phyloP scores from a whole-genome alignment of 2,329 filamentous ascomycete species.

The Neospermospora avenae region DNA sequence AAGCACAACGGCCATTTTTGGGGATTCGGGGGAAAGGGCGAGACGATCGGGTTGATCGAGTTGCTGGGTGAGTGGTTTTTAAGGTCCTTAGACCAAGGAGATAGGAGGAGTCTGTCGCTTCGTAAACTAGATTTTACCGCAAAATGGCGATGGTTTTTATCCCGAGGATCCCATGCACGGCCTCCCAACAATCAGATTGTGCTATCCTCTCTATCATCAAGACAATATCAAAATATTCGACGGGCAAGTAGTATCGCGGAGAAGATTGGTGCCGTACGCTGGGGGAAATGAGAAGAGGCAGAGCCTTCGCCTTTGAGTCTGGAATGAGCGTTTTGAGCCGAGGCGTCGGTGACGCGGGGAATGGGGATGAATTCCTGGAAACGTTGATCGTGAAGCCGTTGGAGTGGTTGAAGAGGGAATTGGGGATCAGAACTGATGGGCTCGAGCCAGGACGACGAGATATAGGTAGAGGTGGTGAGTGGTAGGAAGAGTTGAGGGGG shows the following conservation, averaged over 20 bases:
- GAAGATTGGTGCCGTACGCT: background rate
- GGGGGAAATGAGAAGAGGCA: background rate
- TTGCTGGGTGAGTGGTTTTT: slow-evolving; percentile 9
- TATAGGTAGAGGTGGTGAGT: background rate
- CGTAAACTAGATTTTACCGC: background rate
- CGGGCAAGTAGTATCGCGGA: background rate
- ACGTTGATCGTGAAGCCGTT: background rate
- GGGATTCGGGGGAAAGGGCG: background rate
- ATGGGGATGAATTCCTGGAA: background rate
- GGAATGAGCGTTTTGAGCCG: background rate
- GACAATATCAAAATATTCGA: slow-evolving; percentile 7
- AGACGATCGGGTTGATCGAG: too few relatives aligned
- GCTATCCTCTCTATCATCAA: slow-evolving; percentile 23
- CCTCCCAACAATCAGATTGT: slow-evolving; percentile 16
- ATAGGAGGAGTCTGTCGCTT: slow-evolving; percentile 5
- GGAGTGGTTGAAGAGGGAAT: background rate
- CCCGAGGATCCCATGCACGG: slow-evolving; percentile 19
- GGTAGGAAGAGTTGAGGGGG: background rate
- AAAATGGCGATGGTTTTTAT: background rate
- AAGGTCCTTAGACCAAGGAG: slow-evolving; percentile 20
- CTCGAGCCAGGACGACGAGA: background rate
- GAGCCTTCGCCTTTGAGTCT: background rate
- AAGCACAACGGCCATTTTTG: slow-evolving; percentile 35
- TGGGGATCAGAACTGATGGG: background rate
- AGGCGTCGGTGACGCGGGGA: background rate